These are phyloP conservation scores for Liriodendron chinense DNA, from an alignment of 164 flowering plant species.

Conservation along the genomic window DNA sequence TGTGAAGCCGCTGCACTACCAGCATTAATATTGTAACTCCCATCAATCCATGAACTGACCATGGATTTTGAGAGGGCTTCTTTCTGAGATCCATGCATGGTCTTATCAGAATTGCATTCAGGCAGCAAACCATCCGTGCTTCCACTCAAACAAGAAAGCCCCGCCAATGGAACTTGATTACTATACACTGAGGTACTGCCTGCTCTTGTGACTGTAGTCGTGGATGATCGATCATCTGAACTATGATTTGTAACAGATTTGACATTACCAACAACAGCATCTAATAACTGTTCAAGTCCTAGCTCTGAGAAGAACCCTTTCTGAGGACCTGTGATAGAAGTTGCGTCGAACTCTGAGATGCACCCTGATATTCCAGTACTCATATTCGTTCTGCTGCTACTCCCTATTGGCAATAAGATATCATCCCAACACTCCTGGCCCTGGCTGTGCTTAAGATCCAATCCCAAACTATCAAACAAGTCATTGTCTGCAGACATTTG, in stretches of 20 bases:
- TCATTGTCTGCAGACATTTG: slow-evolving; percentile 25
- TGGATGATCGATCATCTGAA: slow-evolving; percentile 42
- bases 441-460: slow-evolving; percentile 23
- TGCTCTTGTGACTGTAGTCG: slow-evolving; percentile 37
- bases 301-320: slow-evolving; percentile 62
- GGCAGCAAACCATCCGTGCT: slow-evolving; percentile 21
- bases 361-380: slow-evolving; percentile 30
- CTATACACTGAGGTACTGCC: slow-evolving; percentile 28
- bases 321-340: slow-evolving; percentile 22
- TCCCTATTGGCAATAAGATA: slow-evolving; percentile 24
- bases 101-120: slow-evolving; percentile 20
- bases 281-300: slow-evolving; percentile 56
- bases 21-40: slow-evolving; percentile 45
- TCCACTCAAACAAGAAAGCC: slow-evolving; percentile 32
- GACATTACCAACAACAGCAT: slow-evolving; percentile 28
- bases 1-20: slow-evolving; percentile 25
- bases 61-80: slow-evolving; percentile 42
- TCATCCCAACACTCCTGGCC: slow-evolving; percentile 38
- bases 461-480: slow-evolving; percentile 33
- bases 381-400: slow-evolving; percentile 18
- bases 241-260: slow-evolving; percentile 24
- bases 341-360: slow-evolving; percentile 34
- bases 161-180: slow-evolving; percentile 29
- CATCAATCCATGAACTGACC: slow-evolving; percentile 55
- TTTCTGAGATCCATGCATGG: slow-evolving; percentile 22